Conservation (phyloP, 345 rosid species). For the Draba incana region DNA sequence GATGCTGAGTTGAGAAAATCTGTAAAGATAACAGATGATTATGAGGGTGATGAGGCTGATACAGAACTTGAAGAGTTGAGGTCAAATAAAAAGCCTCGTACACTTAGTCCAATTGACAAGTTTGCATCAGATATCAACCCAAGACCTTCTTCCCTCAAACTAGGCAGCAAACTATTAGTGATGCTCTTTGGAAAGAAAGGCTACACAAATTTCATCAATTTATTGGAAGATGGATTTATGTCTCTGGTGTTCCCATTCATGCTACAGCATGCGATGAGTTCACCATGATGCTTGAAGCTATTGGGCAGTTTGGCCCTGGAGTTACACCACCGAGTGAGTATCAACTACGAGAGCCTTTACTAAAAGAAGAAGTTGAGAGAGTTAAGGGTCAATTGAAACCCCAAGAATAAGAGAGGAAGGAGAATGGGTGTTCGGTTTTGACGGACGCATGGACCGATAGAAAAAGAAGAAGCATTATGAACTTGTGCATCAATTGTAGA, state of each 20-base stretch:
- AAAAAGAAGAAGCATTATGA: conserved; percentile 21
- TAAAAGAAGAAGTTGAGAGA: conserved; percentile 6
- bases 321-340: conserved; percentile 9
- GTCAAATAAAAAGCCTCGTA: neutral
- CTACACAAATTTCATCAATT: neutral
- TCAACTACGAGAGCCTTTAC: neutral
- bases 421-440: neutral
- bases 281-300: neutral
- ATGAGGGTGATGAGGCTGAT: neutral
- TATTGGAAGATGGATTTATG: conserved; percentile 12
- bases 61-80: neutral
- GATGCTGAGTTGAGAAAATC: neutral
- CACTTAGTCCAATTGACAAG: neutral
- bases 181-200: neutral
- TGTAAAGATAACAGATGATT: neutral
- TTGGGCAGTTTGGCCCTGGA: neutral
- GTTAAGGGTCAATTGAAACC: neutral
- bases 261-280: neutral
- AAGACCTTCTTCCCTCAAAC: neutral
- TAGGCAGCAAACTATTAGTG: neutral
- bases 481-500: conserved; percentile 7
- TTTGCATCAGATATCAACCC: neutral
- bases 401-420: conserved; percentile 12
- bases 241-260: neutral
- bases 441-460: neutral